phyloP scores from a whole-genome alignment of 2,329 filamentous ascomycete species.

The Aspergillus tamarii region DNA sequence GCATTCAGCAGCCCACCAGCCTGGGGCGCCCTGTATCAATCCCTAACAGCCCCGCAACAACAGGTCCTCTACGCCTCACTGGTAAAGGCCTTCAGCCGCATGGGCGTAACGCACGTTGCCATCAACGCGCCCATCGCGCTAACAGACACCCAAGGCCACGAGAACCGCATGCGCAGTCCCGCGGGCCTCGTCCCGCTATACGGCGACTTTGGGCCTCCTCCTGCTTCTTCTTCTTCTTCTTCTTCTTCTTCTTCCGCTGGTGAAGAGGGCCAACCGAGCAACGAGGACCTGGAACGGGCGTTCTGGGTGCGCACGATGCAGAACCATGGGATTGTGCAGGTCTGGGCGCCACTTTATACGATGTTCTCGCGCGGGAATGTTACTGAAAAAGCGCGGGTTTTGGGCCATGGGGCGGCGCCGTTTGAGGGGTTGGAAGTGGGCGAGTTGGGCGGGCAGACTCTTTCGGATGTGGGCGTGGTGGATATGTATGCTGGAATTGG shows the following conservation, averaged over 20 bases:
- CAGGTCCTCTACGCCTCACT: constrained; percentile 48
- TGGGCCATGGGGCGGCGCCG: constrained; percentile 49
- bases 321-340: constrained; percentile 76
- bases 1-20: constrained; percentile 41
- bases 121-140: constrained; percentile 60
- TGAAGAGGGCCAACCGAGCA: constrained; percentile 33
- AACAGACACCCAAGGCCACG: constrained; percentile 36
- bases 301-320: constrained; percentile 82
- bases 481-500: constrained; percentile 93
- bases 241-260: background rate
- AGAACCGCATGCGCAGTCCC: constrained; percentile 77
- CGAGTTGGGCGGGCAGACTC: constrained; percentile 27
- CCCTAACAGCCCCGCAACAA: constrained; percentile 32
- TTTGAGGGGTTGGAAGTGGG: constrained; percentile 39
- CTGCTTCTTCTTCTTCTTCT: background rate
- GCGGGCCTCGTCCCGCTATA: constrained; percentile 69
- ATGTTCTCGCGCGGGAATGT: constrained; percentile 96
- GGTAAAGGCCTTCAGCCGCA: constrained; percentile 39
- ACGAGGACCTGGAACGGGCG: constrained; percentile 64
- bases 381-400: constrained; percentile 79
- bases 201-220: constrained; percentile 70
- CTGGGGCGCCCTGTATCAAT: constrained; percentile 34
- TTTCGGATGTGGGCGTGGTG: constrained; percentile 51
- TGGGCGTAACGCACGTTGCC: constrained; percentile 58
- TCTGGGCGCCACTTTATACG: constrained; percentile 85